Percentiles rank a stretch among this genome's conserved stretches.
These are phyloP conservation scores for Mycena indigotica DNA, from an alignment of 768 basidiomycete genomes.

Conservation along the genomic window DNA sequence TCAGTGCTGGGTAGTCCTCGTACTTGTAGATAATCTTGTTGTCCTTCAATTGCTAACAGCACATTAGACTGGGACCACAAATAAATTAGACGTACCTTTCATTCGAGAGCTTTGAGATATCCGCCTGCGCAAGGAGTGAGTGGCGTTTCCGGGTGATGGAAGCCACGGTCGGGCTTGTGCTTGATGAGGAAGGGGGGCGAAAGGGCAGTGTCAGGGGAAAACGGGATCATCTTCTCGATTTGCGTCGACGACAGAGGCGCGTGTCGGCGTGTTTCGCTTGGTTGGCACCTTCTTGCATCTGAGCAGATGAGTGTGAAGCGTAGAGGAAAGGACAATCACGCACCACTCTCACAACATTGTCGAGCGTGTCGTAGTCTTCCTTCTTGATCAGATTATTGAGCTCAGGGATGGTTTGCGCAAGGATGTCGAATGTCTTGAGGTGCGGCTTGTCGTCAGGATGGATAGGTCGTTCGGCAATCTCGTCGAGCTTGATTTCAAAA, in stretches of 20 bases:
- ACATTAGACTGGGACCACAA: no score
- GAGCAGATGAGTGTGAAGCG: not conserved
- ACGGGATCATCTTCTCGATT: not conserved
- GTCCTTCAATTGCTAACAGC: no score
- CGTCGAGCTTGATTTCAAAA: not conserved
- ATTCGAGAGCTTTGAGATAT: not conserved
- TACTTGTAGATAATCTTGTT: no score
- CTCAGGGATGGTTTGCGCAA: not conserved
- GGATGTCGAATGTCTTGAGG: not conserved
- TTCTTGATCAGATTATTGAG: not conserved
- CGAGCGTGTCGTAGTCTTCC: not conserved
- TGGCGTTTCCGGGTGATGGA: not conserved
- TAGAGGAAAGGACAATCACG: not conserved
- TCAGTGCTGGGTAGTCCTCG: no score
- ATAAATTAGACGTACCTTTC: no score
- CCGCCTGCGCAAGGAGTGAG: not conserved
- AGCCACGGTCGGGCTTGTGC: not conserved
- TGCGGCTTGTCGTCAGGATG: not conserved
- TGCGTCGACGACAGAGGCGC: not conserved
- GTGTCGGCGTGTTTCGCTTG: not conserved
- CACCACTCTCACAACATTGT: not conserved
- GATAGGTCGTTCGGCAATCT: not conserved
- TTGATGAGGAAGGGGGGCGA: not conserved
- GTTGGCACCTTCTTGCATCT: not conserved
- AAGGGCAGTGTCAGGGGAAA: no score